Evolutionary conservation across 768 basidiomycete species (phyloP).

Genomic region (Russula emetica): DNA sequence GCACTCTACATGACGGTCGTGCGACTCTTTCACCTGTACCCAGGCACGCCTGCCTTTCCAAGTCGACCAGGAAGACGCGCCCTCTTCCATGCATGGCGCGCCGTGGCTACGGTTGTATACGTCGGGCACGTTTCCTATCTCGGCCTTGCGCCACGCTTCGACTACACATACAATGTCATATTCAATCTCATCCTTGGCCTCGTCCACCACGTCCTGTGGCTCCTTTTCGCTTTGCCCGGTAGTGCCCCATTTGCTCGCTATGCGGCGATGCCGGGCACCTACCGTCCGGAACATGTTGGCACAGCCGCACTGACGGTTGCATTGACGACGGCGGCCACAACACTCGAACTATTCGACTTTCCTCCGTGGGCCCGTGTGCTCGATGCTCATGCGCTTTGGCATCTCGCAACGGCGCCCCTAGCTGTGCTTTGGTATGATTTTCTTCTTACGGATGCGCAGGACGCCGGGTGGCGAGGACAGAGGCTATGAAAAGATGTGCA

Average conservation of each 20-base stretch:
- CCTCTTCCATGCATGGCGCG: conserved; percentile 41
- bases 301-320: conserved; percentile 59
- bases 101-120: conserved; percentile 53
- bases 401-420: conserved; percentile 76
- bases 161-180: conserved; percentile 89
- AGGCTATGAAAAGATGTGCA: conserved; percentile 29
- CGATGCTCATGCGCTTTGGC: conserved; percentile 94
- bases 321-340: conserved; percentile 68
- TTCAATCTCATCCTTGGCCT: conserved; percentile 79
- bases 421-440: conserved; percentile 84
- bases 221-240: conserved; percentile 59
- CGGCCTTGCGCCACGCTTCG: conserved; percentile 68
- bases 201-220: conserved; percentile 78
- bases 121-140: conserved; percentile 77
- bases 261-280: conserved; percentile 48
- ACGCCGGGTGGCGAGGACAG: conserved; percentile 59
- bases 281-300: conserved; percentile 52
- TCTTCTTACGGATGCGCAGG: conserved; percentile 64
- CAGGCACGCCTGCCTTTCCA: conserved; percentile 32
- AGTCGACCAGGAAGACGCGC: conserved; percentile 16
- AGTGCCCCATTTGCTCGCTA: conserved; percentile 48
- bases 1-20: conserved; percentile 75
- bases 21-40: conserved; percentile 73
- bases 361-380: conserved; percentile 68
- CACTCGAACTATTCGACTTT: conserved; percentile 89